Base-by-base conservation (phyloP, 139 green algal species). In the Chlamydomonas incerta region DNA sequence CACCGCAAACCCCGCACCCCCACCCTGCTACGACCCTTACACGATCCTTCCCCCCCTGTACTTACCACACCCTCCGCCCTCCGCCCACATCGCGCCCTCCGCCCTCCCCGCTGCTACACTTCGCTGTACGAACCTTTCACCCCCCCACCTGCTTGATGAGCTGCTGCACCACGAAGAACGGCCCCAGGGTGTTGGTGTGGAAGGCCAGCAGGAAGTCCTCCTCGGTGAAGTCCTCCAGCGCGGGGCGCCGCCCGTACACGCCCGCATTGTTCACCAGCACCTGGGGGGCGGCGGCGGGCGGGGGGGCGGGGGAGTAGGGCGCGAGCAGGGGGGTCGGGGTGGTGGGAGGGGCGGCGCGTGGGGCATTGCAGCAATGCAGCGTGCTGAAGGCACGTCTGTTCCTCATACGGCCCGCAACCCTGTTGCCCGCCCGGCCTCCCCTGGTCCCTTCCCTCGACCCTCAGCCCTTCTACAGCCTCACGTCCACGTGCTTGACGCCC, bases 131-230 rank as follows among this genome's bases (percentile, higher is more conserved):
- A n/a, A n/a, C n/a, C n/a, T n/a, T 55, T 17, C 24, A 13, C 29
- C 17, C 34, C 17, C 15, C 18, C 26, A 75, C 88, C 66, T 80
- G 82, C 35, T 75, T 73, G 18, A 89, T 60, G 24, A 95, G 81
- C 72, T 92, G 74, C 86, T 94, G 92, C 29, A 85, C 52, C 29
- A 94, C 89, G 37, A 95, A 73, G 65, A 95, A 93, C 0, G 92
- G 92, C 3, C 92, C 92, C 71, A 91, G 26, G 0, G 88, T 28
- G 69, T 95, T 95, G 33, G 85, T 85, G 3, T 50, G 74, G 74
- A 94, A 93, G 20, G 69, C 63, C 20, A 58, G n/a, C 67, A 89
- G 47, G 62, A 95, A 93, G 83, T 94, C 90, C 28, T 87, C 77
- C 55, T 70, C 62, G 55, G 76, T 74, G 37, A 90, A 87, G 21